Evolutionary conservation across 805 yeast species (phyloP), one percentile per base, ranked within the genome.

Genomic region (Kodamaea hsintzibuensis): DNA sequence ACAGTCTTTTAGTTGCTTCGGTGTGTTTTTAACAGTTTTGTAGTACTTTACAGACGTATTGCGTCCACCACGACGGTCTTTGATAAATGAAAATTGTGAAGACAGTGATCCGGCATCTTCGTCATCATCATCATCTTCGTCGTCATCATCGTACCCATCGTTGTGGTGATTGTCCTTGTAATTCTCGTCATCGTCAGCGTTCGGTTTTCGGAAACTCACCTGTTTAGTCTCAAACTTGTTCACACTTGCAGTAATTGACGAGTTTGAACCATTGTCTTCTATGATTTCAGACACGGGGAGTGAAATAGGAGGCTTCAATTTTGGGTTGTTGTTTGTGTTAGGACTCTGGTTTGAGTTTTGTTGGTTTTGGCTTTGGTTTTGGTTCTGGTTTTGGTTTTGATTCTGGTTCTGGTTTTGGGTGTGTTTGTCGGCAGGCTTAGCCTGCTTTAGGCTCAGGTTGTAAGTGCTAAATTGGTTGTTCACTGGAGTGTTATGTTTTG

Each of bases 41-140:
- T 83, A 82, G 62, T 82, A 82, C 54, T 80, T 78, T 18, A 79
- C 75, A 0, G 86, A 82, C 1, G 80, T 70, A 51, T 82, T 81
- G 55, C 87, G 70, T 2, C 82, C 83, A n/a, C 79, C 74, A 1
- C 62, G 52, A 18, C 66, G 68, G 14, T 73, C 76, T 43, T 72
- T 71, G 47, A 80, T 83, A 57, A 83, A 83, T 1, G 86, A 82
- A 57, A 82, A 83, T 51, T 72, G 77, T 1, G 78, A 73, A 1
- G 77, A 72, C 19, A 54, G 47, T 14, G 57, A 58, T 8, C 56
- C 56, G 19, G 53, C 57, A 14, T 45, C 54, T 14, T 52, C 43
- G 17, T 51, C 56, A 22, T 39, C 50, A 13, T 50, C 54, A 35
- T 39, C 50, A 10, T 39, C 40, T 13, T 46, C 14, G 38, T 27